Evolutionary conservation across 805 yeast genomes (phyloP).

Genomic region (Kazachstania martiniae): DNA sequence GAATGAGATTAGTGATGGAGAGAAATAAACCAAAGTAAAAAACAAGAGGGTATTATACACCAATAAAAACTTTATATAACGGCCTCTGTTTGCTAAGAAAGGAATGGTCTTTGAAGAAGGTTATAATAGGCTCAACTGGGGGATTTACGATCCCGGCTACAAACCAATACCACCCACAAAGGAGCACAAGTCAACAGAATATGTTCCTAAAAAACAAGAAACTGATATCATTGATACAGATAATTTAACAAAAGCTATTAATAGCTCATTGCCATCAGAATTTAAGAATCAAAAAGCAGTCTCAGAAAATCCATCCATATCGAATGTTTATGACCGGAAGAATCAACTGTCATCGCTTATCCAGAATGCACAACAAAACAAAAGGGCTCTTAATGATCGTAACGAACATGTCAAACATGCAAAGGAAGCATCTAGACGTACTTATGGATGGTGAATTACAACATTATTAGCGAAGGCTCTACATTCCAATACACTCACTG

Average conservation of each 20-base stretch:
- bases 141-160: background rate
- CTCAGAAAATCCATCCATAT: constrained; percentile 1
- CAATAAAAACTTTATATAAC: background rate
- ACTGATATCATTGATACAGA: background rate
- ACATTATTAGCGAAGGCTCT: no score
- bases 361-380: constrained; percentile 12
- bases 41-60: background rate
- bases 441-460: constrained; percentile 15
- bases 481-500: no score
- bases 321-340: constrained; percentile 9
- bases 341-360: constrained; percentile 15
- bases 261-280: no score
- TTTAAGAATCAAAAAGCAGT: background rate
- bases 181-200: constrained; percentile 4
- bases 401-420: constrained; percentile 10
- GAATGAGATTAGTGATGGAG: no score
- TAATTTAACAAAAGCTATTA: no score
- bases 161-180: background rate
- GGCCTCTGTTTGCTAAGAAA: background rate
- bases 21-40: no score
- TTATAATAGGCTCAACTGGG: constrained; percentile 2
- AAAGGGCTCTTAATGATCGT: constrained; percentile 9
- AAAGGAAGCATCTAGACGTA: constrained; percentile 9
- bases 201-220: background rate
- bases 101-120: constrained; percentile 5